Conservation (phyloP, 2,329 filamentous ascomycete genomes). For the Fusarium papillatum region DNA sequence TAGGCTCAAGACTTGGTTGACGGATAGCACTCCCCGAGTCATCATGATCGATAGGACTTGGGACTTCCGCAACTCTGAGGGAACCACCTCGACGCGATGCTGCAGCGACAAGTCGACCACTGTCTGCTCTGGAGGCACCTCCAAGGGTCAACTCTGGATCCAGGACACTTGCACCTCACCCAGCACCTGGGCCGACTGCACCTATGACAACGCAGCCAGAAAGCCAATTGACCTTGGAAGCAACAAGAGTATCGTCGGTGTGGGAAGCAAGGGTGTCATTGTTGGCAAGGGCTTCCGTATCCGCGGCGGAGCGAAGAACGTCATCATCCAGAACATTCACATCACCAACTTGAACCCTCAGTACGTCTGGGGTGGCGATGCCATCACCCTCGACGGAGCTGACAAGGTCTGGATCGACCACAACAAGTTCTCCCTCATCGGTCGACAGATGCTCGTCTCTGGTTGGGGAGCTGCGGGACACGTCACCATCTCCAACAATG, state of each 20-base stretch:
- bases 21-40: slow-evolving; percentile 63
- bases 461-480: slow-evolving; percentile 64
- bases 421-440: slow-evolving; percentile 67
- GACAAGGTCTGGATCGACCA: slow-evolving; percentile 64
- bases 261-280: slow-evolving; percentile 66
- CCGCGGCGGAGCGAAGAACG: slow-evolving; percentile 60
- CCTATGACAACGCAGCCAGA: slow-evolving; percentile 63
- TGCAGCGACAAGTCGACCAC: slow-evolving; percentile 64
- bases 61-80: slow-evolving; percentile 68
- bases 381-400: slow-evolving; percentile 62
- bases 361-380: slow-evolving; percentile 71
- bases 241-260: slow-evolving; percentile 70
- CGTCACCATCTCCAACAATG: slow-evolving; percentile 70
- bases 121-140: slow-evolving; percentile 21
- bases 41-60: slow-evolving; percentile 70
- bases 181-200: slow-evolving; percentile 59
- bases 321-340: slow-evolving; percentile 71
- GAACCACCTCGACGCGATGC: slow-evolving; percentile 63
- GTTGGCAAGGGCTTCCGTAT: slow-evolving; percentile 68
- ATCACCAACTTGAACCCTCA: slow-evolving; percentile 67
- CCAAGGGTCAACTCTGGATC: slow-evolving; percentile 29
- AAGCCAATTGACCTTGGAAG: slow-evolving; percentile 64
- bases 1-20: slow-evolving; percentile 60
- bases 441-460: slow-evolving; percentile 70
- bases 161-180: slow-evolving; percentile 66